Evolutionary conservation across 108 stramenopile species (phyloP), one percentile per base, ranked within the genome.

Genomic region (Fistulifera pelliculosa): DNA sequence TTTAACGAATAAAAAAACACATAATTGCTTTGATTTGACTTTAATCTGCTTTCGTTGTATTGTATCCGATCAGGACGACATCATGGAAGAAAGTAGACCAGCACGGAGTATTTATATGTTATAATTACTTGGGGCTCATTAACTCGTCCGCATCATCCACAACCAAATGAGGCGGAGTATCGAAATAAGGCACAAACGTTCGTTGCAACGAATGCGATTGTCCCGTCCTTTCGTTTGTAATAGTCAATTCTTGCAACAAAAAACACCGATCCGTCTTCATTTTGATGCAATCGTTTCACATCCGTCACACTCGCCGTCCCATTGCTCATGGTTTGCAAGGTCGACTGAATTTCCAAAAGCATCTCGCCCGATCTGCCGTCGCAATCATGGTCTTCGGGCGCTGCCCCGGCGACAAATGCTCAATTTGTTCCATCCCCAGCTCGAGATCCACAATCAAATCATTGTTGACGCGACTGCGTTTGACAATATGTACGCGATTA

Each of bases 231-330:
- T 82, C 83, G 59, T 91, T 84, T 47, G 56, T 60, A 64, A 84
- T 81, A 16, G 77, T 73, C 58, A 91, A 55, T 38, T 71, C 73
- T 65, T 91, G 89, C 8, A 81, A 60, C 53, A 87, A 38, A 3
- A 87, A 58, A 43, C 26, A 18, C 18, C 0, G 25, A 15, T 47
- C 60, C 8, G 22, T 49, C 38, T 81, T 35, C 31, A 8, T n/a
- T 80, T 42, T 83, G 74, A 27, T 65, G 25, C 28, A 85, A 51
- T 43, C 60, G 65, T 49, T 90, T 90, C 27, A 66, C 61, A 58
- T 90, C 89, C 18, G 68, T 64, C 1, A 90, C 89, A 42, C 56
- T 65, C 0, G 89, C 89, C 56, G 83, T 62, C 0, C 85, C 89
- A 71, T 90, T 90, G 57, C 31, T 8, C 31, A 90, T 75, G 3